These are phyloP conservation scores for Coemansia sp. DNA, from an alignment of 192 early-diverging fungal species.

Conservation along the genomic window DNA sequence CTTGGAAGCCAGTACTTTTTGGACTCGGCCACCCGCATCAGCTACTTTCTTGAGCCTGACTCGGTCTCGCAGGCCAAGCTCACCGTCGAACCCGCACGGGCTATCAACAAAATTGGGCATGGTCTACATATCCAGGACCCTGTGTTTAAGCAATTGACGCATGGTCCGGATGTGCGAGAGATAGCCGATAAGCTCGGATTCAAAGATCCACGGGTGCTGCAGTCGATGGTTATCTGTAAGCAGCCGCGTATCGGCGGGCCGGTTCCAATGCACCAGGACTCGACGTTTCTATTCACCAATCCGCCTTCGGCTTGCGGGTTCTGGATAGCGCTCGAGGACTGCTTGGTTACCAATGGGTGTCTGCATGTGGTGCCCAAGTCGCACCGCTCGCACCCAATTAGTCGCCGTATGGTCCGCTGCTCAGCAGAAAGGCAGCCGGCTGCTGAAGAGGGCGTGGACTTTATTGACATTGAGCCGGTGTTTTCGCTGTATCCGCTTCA, in stretches of 20 bases:
- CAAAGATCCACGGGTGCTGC: slow-evolving; percentile 70
- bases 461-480: slow-evolving; percentile 33
- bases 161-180: slow-evolving; percentile 51
- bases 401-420: slow-evolving; percentile 42
- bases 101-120: slow-evolving; percentile 92
- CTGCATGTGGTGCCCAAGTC: slow-evolving; percentile 82
- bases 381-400: slow-evolving; percentile 62
- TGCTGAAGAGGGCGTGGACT: slow-evolving; percentile 18
- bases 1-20: slow-evolving; percentile 90
- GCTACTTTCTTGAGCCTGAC: slow-evolving; percentile 86
- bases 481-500: slow-evolving; percentile 20
- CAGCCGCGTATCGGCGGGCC: slow-evolving; percentile 60
- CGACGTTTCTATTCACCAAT: slow-evolving; percentile 86
- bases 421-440: not conserved
- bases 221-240: slow-evolving; percentile 92
- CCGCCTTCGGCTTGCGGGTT: slow-evolving; percentile 81
- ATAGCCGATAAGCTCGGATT: slow-evolving; percentile 65
- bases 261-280: slow-evolving; percentile 89
- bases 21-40: slow-evolving; percentile 73
- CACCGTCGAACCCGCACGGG: slow-evolving; percentile 56
- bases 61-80: slow-evolving; percentile 68
- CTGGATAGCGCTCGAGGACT: slow-evolving; percentile 93
- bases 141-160: slow-evolving; percentile 65
- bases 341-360: slow-evolving; percentile 82
- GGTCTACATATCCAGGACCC: slow-evolving; percentile 83